Evolutionary conservation across 805 yeast species (phyloP).

Genomic region (Zygosaccharomyces bailii): DNA sequence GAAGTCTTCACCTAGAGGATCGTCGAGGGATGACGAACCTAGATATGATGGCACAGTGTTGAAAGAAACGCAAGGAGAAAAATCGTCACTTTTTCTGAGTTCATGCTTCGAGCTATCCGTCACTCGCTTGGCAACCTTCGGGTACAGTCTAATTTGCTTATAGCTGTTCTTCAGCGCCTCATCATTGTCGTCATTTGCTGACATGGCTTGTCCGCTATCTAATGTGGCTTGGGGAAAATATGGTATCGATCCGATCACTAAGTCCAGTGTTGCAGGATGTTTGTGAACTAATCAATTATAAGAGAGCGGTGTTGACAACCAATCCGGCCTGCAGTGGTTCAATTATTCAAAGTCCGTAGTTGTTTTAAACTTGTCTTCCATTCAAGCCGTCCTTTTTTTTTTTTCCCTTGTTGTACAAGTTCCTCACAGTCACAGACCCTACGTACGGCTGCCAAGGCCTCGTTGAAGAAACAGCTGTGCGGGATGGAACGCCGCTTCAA

Average conservation of each 20-base stretch:
- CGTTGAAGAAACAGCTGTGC: not conserved
- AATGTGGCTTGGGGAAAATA: not conserved
- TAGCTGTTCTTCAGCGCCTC: slow-evolving; percentile 19
- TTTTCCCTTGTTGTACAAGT: not conserved
- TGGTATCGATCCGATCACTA: not conserved
- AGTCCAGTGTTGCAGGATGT: not conserved
- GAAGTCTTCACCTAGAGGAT: slow-evolving; percentile 22
- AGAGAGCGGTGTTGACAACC: not conserved
- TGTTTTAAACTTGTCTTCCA: not conserved
- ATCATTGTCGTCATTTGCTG: slow-evolving; percentile 12
- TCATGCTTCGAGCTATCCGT: not conserved
- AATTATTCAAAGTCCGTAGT: no score
- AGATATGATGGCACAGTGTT: slow-evolving; percentile 33
- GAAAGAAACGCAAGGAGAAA: slow-evolving; percentile 33
- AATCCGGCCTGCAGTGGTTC: not conserved
- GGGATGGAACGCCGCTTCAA: not conserved
- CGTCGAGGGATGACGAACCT: slow-evolving; percentile 22
- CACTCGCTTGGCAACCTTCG: slow-evolving; percentile 1
- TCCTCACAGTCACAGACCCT: not conserved
- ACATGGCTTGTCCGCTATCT: slow-evolving; percentile 4
- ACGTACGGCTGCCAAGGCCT: not conserved
- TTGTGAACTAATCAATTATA: not conserved
- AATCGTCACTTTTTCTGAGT: slow-evolving; percentile 3
- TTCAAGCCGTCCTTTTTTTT: not conserved
- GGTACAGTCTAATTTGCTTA: slow-evolving; percentile 15